phyloP scores from a whole-genome alignment of 1,284 basidiomycete genomes.

The Ceratobasidium sp. region DNA sequence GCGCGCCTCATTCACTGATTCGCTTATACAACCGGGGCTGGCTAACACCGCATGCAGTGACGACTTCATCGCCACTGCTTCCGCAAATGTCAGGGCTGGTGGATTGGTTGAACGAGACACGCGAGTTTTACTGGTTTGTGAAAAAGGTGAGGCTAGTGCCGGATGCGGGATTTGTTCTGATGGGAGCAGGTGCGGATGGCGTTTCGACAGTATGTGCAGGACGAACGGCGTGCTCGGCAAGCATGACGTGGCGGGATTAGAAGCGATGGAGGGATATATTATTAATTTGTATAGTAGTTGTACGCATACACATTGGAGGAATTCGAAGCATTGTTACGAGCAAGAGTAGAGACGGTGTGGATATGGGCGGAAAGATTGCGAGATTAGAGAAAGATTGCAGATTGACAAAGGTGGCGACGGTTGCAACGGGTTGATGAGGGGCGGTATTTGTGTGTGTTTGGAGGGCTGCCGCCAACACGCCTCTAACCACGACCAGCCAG shows the following conservation, averaged over 20 bases:
- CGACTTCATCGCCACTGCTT: constrained; percentile 69
- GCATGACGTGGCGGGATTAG: constrained; percentile 19
- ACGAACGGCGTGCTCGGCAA: constrained; percentile 36
- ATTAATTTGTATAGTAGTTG: too few species aligned
- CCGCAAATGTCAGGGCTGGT: constrained; percentile 67
- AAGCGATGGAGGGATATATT: neutral
- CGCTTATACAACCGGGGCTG: neutral
- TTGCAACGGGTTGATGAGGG: too few species aligned
- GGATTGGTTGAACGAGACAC: constrained; percentile 65
- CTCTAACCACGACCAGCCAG: too few species aligned
- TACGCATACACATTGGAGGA: too few species aligned
- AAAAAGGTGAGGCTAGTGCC: constrained; percentile 28
- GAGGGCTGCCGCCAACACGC: neutral
- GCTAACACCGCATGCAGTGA: constrained; percentile 54
- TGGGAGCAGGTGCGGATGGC: constrained; percentile 39
- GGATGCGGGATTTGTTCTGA: neutral
- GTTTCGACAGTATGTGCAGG: constrained; percentile 40
- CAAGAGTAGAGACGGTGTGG: too few species aligned
- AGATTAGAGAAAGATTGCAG: neutral
- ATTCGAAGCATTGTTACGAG: too few species aligned
- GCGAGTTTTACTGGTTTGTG: constrained; percentile 65
- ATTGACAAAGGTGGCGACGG: neutral
- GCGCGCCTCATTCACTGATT: too few species aligned
- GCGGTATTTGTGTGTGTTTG: neutral
- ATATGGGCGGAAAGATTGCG: too few species aligned